phyloP scores from a whole-genome alignment of 441 rosid species.

The Adansonia gregorii region DNA sequence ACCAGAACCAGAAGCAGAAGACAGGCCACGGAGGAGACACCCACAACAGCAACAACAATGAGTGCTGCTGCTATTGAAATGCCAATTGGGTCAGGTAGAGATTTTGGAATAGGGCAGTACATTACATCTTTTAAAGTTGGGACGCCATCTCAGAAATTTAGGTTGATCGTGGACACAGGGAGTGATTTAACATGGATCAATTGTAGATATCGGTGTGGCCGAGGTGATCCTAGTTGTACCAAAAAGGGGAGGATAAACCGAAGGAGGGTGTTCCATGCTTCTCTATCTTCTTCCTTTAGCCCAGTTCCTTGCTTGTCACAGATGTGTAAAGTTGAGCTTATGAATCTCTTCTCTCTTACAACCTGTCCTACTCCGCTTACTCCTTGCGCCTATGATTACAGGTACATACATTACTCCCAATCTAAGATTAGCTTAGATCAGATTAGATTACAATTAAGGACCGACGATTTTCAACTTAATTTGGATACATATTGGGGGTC shows the following conservation, averaged over 20 bases:
- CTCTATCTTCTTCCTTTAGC: conserved; percentile 53
- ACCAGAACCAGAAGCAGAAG: conserved; percentile 2
- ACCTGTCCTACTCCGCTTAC: conserved; percentile 47
- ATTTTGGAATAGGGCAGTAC: conserved; percentile 56
- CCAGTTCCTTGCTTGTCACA: conserved; percentile 60
- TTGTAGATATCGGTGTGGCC: conserved; percentile 44
- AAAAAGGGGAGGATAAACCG: conserved; percentile 13
- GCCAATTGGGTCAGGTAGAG: conserved; percentile 41
- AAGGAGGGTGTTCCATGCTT: conserved; percentile 44
- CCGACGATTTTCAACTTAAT: not conserved
- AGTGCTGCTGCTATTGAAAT: conserved; percentile 26
- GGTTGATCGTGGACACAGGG: conserved; percentile 68
- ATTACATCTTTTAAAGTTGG: conserved; percentile 60
- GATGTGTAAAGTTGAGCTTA: conserved; percentile 51
- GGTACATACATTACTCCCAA: conserved; percentile 33
- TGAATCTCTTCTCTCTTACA: conserved; percentile 50
- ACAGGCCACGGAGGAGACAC: not conserved
- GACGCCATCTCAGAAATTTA: conserved; percentile 62
- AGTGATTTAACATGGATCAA: conserved; percentile 74
- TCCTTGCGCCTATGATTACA: conserved; percentile 67
- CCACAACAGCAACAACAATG: not conserved
- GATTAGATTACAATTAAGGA: not conserved
- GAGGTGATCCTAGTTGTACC: conserved; percentile 28
- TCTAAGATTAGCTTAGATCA: not conserved
- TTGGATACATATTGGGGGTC: not conserved